Evolutionary conservation across 2,329 filamentous ascomycete genomes (phyloP), one percentile per base, ranked within the genome.

Genomic region (Alternaria brassicae): DNA sequence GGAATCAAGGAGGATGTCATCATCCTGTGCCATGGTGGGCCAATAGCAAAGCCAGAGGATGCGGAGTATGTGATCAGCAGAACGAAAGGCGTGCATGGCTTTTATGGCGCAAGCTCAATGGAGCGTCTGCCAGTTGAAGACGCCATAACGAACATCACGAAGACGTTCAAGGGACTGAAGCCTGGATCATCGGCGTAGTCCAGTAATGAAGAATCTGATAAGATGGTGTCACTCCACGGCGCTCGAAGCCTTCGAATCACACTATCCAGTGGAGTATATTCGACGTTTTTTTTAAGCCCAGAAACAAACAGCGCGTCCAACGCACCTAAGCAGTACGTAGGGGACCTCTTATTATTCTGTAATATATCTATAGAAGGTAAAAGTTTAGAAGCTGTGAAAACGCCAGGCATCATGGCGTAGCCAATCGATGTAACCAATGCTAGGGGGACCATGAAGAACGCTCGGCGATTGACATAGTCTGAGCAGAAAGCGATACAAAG

Each of bases 51-150:
- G 51, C 86, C 87, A 0, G 78, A 85, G 45, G 88, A 91, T 72
- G 88, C 88, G 0, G 79, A 84, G 63, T 89, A 86, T 71, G 84
- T 91, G 9, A 79, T 91, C 28, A 80, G 80, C 21, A 78, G 83
- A 64, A 88, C 86, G 1, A 83, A 81, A 37, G 88, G 88, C 0
- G 79, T 91, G n/a, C 88, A 91, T 77, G 89, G 89, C 0, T 91
- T 91, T 73, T 91, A 87, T 67, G 89, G 89, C 0, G 89, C 89
- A 10, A 90, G 87, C 61, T 87, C 85, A 53, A 89, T 91, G 85
- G 89, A 91, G 75, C 79, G 88, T 41, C 75, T 91, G 61, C 88
- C 89, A 0, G 88, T 91, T 10, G 89, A 91, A 71, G 79, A 84
- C 58, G 88, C 89, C 0, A 89, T 91, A 56, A 85, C 82, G 49